These are phyloP conservation scores for Quaeritorhiza haematococci DNA, from an alignment of 371 early-diverging fungal genomes.

Conservation along the genomic window DNA sequence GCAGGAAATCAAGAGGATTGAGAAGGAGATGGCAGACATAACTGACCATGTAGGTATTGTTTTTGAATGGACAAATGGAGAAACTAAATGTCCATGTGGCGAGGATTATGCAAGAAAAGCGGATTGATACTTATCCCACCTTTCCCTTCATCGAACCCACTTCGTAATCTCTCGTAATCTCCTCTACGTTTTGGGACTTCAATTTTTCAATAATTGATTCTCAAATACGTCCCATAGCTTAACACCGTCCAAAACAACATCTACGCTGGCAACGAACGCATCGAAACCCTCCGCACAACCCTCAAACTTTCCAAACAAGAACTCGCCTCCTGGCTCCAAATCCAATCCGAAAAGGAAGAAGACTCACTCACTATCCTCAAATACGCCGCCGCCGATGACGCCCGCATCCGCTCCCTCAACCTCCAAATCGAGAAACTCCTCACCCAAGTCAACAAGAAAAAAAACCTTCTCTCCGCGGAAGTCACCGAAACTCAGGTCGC, in stretches of 20 bases:
- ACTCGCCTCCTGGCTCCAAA: slow-evolving; percentile 50
- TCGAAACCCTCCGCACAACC: slow-evolving; percentile 38
- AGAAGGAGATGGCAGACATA: slow-evolving; percentile 34
- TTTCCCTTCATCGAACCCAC: not conserved
- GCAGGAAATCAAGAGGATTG: slow-evolving; percentile 39
- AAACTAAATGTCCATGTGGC: not conserved
- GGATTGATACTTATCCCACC: no score
- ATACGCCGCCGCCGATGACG: slow-evolving; percentile 51
- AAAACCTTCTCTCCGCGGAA: slow-evolving; percentile 39
- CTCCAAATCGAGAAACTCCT: slow-evolving; percentile 44
- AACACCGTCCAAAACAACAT: slow-evolving; percentile 46
- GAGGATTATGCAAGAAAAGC: not conserved
- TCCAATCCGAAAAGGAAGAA: slow-evolving; percentile 54
- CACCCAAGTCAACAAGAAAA: slow-evolving; percentile 45
- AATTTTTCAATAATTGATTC: not conserved
- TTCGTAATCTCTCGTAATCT: not conserved
- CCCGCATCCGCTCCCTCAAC: slow-evolving; percentile 40
- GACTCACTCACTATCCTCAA: slow-evolving; percentile 47
- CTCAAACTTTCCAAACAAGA: slow-evolving; percentile 45
- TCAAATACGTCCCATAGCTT: slow-evolving; percentile 20
- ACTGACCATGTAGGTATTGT: slow-evolving; percentile 36
- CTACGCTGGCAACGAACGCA: slow-evolving; percentile 44
- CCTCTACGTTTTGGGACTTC: not conserved
- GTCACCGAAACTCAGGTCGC: slow-evolving; percentile 54
- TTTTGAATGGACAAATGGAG: not conserved